These are phyloP conservation scores for Phyllosticta citribraziliensis DNA, from an alignment of 2,329 filamentous ascomycete species.

Conservation along the genomic window DNA sequence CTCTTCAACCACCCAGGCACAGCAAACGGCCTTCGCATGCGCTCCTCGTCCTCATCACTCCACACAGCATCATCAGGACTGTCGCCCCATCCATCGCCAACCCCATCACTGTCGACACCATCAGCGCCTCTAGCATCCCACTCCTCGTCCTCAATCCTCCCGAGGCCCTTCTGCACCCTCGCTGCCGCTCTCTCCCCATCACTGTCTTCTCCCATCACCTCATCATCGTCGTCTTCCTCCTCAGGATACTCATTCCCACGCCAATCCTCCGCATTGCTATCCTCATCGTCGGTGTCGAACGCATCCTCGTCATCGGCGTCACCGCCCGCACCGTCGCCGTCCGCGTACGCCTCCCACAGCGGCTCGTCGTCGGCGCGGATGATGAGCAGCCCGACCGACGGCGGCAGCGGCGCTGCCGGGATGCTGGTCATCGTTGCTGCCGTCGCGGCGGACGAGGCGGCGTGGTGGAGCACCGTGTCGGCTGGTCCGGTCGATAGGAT, in stretches of 20 bases:
- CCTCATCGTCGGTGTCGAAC: constrained; percentile 52
- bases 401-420: constrained; percentile 20
- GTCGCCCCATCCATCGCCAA: background rate
- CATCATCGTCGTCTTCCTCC: constrained; percentile 65
- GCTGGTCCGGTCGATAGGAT: constrained; percentile 36
- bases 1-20: background rate
- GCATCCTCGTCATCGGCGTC: constrained; percentile 22
- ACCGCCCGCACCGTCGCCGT: constrained; percentile 43
- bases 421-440: constrained; percentile 26
- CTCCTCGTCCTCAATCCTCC: constrained; percentile 1
- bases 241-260: constrained; percentile 74
- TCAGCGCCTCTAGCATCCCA: background rate
- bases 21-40: background rate
- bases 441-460: background rate
- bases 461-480: background rate
- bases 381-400: constrained; percentile 33
- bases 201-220: constrained; percentile 44
- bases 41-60: background rate
- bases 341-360: constrained; percentile 47
- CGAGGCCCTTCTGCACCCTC: background rate
- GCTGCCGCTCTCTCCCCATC: constrained; percentile 15
- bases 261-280: constrained; percentile 64
- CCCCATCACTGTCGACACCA: background rate
- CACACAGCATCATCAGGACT: background rate
- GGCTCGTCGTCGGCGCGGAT: constrained; percentile 41